Conservation (phyloP, 169 alveolate genomes). For the Eimeria sp. region DNA sequence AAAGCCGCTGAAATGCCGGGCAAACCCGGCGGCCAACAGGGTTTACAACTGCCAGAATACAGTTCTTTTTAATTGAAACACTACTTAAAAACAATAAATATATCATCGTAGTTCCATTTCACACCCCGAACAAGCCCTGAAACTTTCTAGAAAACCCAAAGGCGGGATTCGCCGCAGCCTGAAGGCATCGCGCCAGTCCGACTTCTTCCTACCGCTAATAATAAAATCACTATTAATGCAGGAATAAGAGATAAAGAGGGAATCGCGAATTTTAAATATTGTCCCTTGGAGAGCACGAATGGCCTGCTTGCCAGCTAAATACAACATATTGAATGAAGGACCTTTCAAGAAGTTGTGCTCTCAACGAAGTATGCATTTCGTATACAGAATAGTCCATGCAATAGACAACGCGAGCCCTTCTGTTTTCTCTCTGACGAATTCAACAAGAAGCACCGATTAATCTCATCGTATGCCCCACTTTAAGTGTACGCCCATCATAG, state of each 20-base stretch:
- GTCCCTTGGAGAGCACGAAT: background rate
- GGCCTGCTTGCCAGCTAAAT: background rate
- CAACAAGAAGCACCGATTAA: background rate
- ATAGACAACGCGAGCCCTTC: background rate
- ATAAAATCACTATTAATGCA: background rate
- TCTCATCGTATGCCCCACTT: too few species aligned
- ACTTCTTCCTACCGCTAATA: background rate
- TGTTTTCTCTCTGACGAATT: background rate
- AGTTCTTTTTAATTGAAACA: background rate
- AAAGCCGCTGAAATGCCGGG: conserved; percentile 1
- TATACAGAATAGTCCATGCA: background rate
- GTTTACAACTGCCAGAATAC: background rate
- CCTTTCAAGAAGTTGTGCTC: background rate
- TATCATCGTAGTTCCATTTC: background rate
- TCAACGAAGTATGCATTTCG: background rate
- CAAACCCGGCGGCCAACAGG: background rate
- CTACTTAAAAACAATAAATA: background rate
- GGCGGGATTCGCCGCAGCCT: conserved; percentile 4
- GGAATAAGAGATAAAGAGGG: background rate
- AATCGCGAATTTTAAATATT: background rate
- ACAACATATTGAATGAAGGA: background rate
- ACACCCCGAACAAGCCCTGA: background rate
- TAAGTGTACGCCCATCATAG: too few species aligned
- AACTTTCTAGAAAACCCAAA: background rate
- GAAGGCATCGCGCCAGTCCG: background rate